These are phyloP conservation scores for Lentithecium fluviatile DNA, from an alignment of 495 filamentous ascomycete species.

Conservation along the genomic window DNA sequence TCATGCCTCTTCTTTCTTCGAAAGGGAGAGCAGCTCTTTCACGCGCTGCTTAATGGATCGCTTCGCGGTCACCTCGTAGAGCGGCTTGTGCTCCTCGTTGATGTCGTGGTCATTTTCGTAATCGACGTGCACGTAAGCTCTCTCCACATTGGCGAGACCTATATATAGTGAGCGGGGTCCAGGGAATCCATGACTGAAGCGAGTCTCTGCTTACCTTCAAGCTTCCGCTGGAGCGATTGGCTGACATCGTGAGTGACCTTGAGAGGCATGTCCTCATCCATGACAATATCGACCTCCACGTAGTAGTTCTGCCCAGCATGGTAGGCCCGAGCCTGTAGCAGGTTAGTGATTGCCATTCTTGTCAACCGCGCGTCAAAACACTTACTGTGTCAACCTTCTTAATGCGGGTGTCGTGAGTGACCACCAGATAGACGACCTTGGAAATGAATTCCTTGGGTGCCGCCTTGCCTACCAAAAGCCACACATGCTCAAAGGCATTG, in stretches of 20 bases:
- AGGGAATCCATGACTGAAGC: not conserved
- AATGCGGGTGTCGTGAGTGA: constrained; percentile 55
- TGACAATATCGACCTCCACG: constrained; percentile 59
- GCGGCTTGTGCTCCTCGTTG: constrained; percentile 54
- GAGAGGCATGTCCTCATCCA: constrained; percentile 52
- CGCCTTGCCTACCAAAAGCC: constrained; percentile 56
- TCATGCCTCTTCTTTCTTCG: constrained; percentile 9
- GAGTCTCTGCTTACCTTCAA: constrained; percentile 43
- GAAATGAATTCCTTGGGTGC: constrained; percentile 55
- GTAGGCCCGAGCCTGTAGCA: constrained; percentile 47
- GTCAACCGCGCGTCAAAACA: constrained; percentile 1
- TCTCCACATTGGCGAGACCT: constrained; percentile 52
- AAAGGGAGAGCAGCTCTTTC: constrained; percentile 13
- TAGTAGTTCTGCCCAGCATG: constrained; percentile 58
- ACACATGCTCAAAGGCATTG: constrained; percentile 58
- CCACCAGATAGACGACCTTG: constrained; percentile 57
- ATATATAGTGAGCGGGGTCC: not conserved
- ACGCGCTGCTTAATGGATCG: constrained; percentile 32
- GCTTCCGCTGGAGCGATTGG: constrained; percentile 54
- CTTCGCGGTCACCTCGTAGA: constrained; percentile 45
- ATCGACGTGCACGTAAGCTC: constrained; percentile 59
- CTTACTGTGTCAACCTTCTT: constrained; percentile 54
- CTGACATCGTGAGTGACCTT: constrained; percentile 56
- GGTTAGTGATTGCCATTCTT: constrained; percentile 9
- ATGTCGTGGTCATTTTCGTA: constrained; percentile 49